Base-by-base conservation (phyloP, 2,329 filamentous ascomycete species). In the Lasiodiplodia theobromae region DNA sequence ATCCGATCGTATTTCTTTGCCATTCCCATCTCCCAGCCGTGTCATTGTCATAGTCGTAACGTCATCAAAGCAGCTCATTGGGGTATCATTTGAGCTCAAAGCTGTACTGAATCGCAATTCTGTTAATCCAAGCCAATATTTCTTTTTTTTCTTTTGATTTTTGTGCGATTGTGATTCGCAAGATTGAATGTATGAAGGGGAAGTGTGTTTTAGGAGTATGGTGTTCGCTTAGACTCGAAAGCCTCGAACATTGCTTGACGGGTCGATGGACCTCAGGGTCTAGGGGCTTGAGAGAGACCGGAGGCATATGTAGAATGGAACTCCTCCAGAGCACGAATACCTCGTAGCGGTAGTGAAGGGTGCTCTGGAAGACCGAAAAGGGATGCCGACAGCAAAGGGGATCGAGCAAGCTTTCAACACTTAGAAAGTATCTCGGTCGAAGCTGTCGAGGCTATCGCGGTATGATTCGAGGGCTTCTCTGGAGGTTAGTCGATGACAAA, bases 401-500 rank as follows among this genome's bases (percentile, higher is more conserved):
- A 37, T 52, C 47, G 18, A 14, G 38, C n/a, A 10, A n/a, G 34
- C 14, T 28, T 64, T 21, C 23, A 18, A 16, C 8, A 18, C 23
- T 71, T 75, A 79, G 67, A 79, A 79, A 28, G 73, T 79, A 70
- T 79, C 77, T 3, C 75, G 76, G 49, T 79, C 77, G 47, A 77
- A 71, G 69, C 75, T 78, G 70, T 76, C 70, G 8, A 79, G 69
- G 64, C 75, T 77, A 71, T 77, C 74, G 44, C 73, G 72, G 60
- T 79, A 77, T 16, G 70, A 73, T 73, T 51, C 28, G 53, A 70
- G 63, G 54, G 47, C 38, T 54, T 44, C 10, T 3, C 21, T 58
- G 62, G 14, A 66, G 51, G 67, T 62, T 47, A 49, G 62, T 60
- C 25, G 28, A 53, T 25, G 40, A 16, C 49, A 53, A 21, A 4